A percentile compares a stretch with the other conserved stretches of the same genome.
These are phyloP conservation scores for Saccharomyces uvarum DNA, from an alignment of 1,139 yeast genomes.

Conservation along the genomic window DNA sequence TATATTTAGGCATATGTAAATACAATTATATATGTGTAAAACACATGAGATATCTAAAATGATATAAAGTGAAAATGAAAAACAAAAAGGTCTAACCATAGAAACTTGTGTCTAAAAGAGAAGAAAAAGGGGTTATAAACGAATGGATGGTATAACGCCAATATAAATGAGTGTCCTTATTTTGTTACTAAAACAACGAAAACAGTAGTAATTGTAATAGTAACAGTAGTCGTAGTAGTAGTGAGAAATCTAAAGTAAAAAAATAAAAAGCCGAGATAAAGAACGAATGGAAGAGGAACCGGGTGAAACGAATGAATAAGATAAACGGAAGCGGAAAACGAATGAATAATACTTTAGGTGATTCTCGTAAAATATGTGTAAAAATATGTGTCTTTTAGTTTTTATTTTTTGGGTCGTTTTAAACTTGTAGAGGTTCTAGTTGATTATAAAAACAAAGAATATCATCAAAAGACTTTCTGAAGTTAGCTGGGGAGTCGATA, in stretches of 20 bases:
- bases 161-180: neutral
- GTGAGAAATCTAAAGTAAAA: neutral
- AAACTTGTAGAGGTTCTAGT: neutral
- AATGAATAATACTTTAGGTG: neutral
- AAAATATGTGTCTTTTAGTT: neutral
- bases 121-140: neutral
- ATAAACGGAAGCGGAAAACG: neutral
- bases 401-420: neutral
- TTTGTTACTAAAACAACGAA: neutral
- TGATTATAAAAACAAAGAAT: neutral
- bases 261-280: neutral
- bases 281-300: neutral
- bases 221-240: neutral
- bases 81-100: neutral
- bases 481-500: neutral
- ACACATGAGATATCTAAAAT: neutral
- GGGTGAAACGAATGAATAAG: conserved; percentile 1
- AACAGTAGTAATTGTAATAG: neutral
- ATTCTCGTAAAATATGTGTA: neutral
- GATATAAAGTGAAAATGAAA: neutral
- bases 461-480: conserved; percentile 1
- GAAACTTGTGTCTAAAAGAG: neutral
- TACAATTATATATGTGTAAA: neutral
- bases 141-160: neutral
- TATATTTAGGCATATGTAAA: neutral